Evolutionary conservation across 352 stramenopile species (phyloP).

Genomic region (Thalassiosira pacifica): DNA sequence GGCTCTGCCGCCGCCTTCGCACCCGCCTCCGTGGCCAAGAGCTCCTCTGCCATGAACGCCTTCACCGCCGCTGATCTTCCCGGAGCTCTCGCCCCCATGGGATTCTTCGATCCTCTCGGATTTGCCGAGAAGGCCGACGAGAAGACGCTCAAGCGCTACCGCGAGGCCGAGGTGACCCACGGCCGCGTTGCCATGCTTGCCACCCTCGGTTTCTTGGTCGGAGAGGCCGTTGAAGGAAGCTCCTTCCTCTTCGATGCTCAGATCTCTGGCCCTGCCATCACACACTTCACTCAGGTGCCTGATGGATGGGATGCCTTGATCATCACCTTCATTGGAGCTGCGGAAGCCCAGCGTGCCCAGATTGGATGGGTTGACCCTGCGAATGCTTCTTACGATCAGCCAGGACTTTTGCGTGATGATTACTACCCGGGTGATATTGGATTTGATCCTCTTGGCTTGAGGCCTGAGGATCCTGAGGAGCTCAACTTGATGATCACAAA

Average conservation of each 20-base stretch:
- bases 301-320: conserved; percentile 56
- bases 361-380: conserved; percentile 71
- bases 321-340: conserved; percentile 61
- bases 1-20: not conserved
- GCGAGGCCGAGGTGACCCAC: conserved; percentile 76
- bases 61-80: conserved; percentile 45
- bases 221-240: conserved; percentile 64
- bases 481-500: conserved; percentile 72
- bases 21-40: not conserved
- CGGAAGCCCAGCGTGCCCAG: conserved; percentile 62
- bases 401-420: conserved; percentile 56
- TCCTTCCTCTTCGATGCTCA: conserved; percentile 76
- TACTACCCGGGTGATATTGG: conserved; percentile 26
- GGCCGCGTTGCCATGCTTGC: conserved; percentile 69
- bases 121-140: conserved; percentile 53
- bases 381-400: conserved; percentile 53
- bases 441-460: conserved; percentile 77
- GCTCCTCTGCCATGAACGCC: not conserved
- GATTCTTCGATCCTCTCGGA: conserved; percentile 73
- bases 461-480: conserved; percentile 63
- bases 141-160: conserved; percentile 70
- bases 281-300: conserved; percentile 72
- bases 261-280: conserved; percentile 75
- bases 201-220: conserved; percentile 63
- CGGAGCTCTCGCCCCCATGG: conserved; percentile 58